Percentiles rank a stretch among this genome's conserved stretches.
phyloP scores from a whole-genome alignment of 306 rosid species.

The Castanea mollissima region DNA sequence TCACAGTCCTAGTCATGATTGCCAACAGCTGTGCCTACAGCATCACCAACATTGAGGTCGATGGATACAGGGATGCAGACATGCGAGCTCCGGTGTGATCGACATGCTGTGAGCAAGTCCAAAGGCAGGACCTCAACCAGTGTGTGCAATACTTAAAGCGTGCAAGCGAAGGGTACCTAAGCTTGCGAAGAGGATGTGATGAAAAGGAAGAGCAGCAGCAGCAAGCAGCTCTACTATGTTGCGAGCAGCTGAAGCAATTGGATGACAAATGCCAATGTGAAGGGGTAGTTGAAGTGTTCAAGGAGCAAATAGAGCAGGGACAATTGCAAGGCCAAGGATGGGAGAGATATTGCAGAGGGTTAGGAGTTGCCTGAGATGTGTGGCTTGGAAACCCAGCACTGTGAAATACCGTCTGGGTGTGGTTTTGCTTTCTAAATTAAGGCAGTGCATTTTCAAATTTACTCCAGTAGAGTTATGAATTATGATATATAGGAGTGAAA shows the following conservation, averaged over 20 bases:
- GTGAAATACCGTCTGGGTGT: too few relatives aligned
- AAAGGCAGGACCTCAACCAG: background rate
- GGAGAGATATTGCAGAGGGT: background rate
- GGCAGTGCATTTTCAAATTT: too few relatives aligned
- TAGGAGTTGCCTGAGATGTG: background rate
- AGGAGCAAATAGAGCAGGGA: background rate
- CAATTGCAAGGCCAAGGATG: background rate
- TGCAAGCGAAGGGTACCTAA: background rate
- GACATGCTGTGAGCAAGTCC: conserved; percentile 1
- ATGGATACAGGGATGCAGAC: background rate
- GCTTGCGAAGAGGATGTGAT: too few relatives aligned
- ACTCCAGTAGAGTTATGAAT: too few relatives aligned
- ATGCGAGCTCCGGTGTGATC: too few relatives aligned
- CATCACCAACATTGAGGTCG: conserved; percentile 10
- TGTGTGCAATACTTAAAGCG: conserved; percentile 12
- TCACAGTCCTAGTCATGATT: background rate
- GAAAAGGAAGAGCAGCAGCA: background rate
- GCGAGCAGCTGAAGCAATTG: conserved; percentile 2
- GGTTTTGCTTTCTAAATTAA: too few relatives aligned
- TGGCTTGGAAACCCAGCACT: background rate
- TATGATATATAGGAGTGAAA: too few relatives aligned
- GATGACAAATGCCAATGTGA: conserved; percentile 27
- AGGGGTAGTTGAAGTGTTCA: background rate
- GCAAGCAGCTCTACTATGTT: conserved; percentile 8
- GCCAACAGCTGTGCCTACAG: conserved; percentile 12